Evolutionary conservation across 1,284 basidiomycete genomes (phyloP), one percentile per base, ranked within the genome.

Genomic region (Marasmius oreades): DNA sequence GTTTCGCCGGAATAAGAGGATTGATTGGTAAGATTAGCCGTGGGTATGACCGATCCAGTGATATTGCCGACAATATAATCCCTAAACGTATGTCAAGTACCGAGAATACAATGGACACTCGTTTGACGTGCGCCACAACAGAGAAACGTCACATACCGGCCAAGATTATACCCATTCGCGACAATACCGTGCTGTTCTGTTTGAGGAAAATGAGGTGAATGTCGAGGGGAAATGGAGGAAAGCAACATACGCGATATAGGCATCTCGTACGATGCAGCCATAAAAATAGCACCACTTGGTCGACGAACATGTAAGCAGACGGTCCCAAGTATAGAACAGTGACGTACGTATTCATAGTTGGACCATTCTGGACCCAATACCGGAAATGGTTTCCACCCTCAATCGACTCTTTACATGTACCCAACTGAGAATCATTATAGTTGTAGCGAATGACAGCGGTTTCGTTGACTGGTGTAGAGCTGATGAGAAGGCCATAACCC

Each of bases 381-480:
- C 95, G 83, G 69, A 95, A 86, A 67, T 98, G 95, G 64, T 91
- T 84, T 5, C 95, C 95, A 11, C 95, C 95, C 59, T 90, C 66
- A 51, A 97, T 81, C 2, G 92, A 91, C 72, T 98, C 93, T 62
- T 79, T 76, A 68, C 93, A 94, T 1, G 92, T 84, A 0, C 93
- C 93, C 16, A 93, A 69, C 55, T 84, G 73, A 4, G 85, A 80
- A 65, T 95, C 84, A 5, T 84, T 83, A 67, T 88, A 95, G 68
- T 93, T 81, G 80, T 85, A 92, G 42, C 93, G 79, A 42, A 95
- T 85, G 39, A 88, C 86, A 14, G 85, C 83, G 0, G 86, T 87
- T 69, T 95, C 84, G 65, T 91, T 89, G 48, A 78, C 89, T 92
- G 63, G 3, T 43, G 45, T 31, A 43, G 52, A 22, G n/a, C 44